Evolutionary conservation across 164 flowering plant genomes (phyloP), one percentile per base, ranked within the genome.

Genomic region (Umbellularia californica): DNA sequence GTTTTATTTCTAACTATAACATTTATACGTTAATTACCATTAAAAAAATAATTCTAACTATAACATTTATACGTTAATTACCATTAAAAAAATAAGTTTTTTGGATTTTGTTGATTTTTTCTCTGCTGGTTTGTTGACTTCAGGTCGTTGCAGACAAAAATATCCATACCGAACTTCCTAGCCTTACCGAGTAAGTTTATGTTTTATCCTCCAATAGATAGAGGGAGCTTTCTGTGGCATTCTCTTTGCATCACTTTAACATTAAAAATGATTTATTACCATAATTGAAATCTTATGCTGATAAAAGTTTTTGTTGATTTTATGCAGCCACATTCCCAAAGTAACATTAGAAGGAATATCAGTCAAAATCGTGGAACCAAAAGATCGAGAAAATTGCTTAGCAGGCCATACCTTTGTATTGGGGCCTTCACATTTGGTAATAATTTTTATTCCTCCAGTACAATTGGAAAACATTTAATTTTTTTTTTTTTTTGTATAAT

Each of bases 331-430:
- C 79, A 41, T 78, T 83, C 93, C 96, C 27, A 85, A 83, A n/a
- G 70, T 92, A 76, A 82, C 71, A 17, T 66, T 89, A 33, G 92
- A 83, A 76, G 93, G 90, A 55, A 79, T 73, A 7, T 74, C 88
- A 5, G 78, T 91, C 75, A 85, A 85, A 79, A 74, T 92, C 74
- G 87, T 81, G 27, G 92, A 85, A 58, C 83, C 90, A 7, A 80
- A 73, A 55, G 58, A 80, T 80, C 92, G 96, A 64, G 87, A 86
- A 76, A 86, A 80, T 27, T 92, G 93, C 83, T 81, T 94, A 83
- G 77, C 79, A 35, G 90, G 87, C 72, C 87, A 85, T 79, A 89
- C 88, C 13, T 92, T 91, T 82, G 24, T 94, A 77, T 73, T 94
- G 81, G 92, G 89, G 23, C 70, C 88, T 22, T 30, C 68, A 60